Percentiles rank a stretch among this genome's conserved stretches.
Evolutionary conservation across 1,284 basidiomycete species (phyloP).

Genomic region (Somion occarium): DNA sequence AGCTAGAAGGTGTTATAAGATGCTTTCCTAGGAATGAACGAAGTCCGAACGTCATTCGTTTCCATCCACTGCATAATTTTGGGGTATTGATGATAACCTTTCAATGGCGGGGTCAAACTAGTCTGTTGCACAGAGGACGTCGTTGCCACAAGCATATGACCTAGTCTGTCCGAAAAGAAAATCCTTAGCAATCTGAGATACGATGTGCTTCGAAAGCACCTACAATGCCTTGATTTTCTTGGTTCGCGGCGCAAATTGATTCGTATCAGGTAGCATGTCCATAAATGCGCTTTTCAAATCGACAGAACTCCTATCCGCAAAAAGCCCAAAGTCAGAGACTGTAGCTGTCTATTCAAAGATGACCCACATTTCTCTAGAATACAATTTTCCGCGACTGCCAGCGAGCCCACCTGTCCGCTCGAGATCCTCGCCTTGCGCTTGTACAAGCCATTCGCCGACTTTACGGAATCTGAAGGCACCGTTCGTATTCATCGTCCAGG

Average conservation of each 20-base stretch:
- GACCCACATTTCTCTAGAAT: slow-evolving; percentile 32
- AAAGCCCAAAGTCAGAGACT: background rate
- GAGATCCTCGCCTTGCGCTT: slow-evolving; percentile 29
- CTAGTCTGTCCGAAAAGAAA: slow-evolving; percentile 36
- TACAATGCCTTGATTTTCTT: slow-evolving; percentile 44
- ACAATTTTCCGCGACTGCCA: slow-evolving; percentile 27
- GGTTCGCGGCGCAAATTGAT: background rate
- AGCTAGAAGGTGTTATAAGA: background rate
- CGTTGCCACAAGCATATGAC: slow-evolving; percentile 51
- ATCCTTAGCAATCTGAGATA: too few relatives aligned
- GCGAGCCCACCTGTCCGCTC: slow-evolving; percentile 34
- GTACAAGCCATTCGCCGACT: slow-evolving; percentile 53
- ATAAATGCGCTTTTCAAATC: slow-evolving; percentile 17
- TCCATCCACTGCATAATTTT: slow-evolving; percentile 46
- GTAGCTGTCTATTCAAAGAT: slow-evolving; percentile 1
- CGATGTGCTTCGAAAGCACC: too few relatives aligned
- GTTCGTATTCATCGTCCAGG: slow-evolving; percentile 41
- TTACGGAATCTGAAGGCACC: slow-evolving; percentile 54
- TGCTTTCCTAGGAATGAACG: slow-evolving; percentile 55
- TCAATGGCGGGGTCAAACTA: slow-evolving; percentile 47
- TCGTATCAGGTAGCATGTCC: background rate
- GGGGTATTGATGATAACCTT: slow-evolving; percentile 37
- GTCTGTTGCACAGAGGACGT: slow-evolving; percentile 27
- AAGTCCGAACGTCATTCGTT: slow-evolving; percentile 26
- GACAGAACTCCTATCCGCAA: slow-evolving; percentile 11